These are phyloP conservation scores for Suillus weaverae DNA, from an alignment of 768 basidiomycete genomes.

Conservation along the genomic window DNA sequence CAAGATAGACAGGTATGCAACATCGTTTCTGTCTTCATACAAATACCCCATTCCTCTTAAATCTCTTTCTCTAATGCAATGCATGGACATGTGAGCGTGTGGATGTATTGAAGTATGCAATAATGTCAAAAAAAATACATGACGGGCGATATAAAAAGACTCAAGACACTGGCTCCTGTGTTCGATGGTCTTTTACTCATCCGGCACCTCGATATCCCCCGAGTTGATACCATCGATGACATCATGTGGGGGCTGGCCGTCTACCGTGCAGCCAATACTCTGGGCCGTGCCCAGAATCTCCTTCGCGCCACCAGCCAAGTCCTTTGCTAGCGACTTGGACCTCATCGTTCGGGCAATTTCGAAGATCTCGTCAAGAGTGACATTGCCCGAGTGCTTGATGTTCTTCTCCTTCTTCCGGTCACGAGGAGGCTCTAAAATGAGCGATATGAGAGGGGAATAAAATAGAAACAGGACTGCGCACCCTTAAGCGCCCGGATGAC, in stretches of 20 bases:
- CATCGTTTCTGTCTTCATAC: conserved; percentile 52
- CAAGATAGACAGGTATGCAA: conserved; percentile 31
- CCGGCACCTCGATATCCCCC: conserved; percentile 83
- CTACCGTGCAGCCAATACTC: conserved; percentile 94
- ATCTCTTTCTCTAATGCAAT: conserved; percentile 65
- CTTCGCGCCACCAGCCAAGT: conserved; percentile 85
- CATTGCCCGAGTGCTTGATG: conserved; percentile 97
- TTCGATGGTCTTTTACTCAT: conserved; percentile 55
- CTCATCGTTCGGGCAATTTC: conserved; percentile 97
- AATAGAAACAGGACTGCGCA: conserved; percentile 36
- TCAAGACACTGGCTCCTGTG: conserved; percentile 9
- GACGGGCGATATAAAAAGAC: background rate
- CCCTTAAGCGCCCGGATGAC: conserved; percentile 99
- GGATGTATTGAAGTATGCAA: conserved; percentile 42
- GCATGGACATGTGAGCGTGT: conserved; percentile 69
- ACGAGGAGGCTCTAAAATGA: conserved; percentile 83
- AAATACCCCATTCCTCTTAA: conserved; percentile 67
- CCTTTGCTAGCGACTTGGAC: conserved; percentile 91
- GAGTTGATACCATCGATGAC: conserved; percentile 85
- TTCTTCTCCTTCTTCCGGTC: conserved; percentile 99
- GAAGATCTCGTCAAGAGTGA: conserved; percentile 89
- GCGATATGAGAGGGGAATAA: conserved; percentile 7
- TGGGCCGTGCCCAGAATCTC: conserved; percentile 99
- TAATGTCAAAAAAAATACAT: conserved; percentile 1
- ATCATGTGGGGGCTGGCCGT: conserved; percentile 91